These are phyloP conservation scores for Phialophora chinensis DNA, from an alignment of 2,329 filamentous ascomycete genomes.

Conservation along the genomic window DNA sequence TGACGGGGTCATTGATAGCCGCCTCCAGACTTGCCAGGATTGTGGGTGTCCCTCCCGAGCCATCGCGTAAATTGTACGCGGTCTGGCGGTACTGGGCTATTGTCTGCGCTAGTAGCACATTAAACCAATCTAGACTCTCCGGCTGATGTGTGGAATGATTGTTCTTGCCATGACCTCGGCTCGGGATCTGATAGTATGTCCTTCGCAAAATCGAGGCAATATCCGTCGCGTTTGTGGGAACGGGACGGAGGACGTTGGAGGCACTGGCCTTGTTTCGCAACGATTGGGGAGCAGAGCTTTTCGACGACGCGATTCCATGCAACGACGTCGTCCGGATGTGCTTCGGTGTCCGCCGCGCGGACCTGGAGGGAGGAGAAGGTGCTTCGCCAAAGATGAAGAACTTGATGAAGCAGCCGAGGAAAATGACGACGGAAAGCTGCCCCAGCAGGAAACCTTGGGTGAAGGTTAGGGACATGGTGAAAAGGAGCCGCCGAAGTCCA, in stretches of 20 bases:
- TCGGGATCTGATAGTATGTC: slow-evolving; percentile 83
- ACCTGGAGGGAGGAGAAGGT: slow-evolving; percentile 67
- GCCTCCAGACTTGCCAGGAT: slow-evolving; percentile 85
- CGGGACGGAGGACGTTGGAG: slow-evolving; percentile 73
- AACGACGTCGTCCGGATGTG: slow-evolving; percentile 77
- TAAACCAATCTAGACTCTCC: slow-evolving; percentile 98
- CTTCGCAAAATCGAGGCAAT: slow-evolving; percentile 82
- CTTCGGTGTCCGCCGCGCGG: slow-evolving; percentile 57
- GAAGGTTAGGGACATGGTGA: slow-evolving; percentile 33
- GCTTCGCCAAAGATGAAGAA: slow-evolving; percentile 99
- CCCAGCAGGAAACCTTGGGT: slow-evolving; percentile 85
- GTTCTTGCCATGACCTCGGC: slow-evolving; percentile 43
- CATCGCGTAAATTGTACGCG: slow-evolving; percentile 80
- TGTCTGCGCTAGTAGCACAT: slow-evolving; percentile 93
- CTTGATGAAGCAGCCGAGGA: slow-evolving; percentile 95
- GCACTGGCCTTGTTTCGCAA: slow-evolving; percentile 57
- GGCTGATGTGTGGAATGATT: slow-evolving; percentile 82
- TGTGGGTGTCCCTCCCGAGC: slow-evolving; percentile 54
- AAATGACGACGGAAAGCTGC: slow-evolving; percentile 86
- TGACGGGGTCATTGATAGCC: slow-evolving; percentile 81
- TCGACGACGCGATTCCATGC: slow-evolving; percentile 47
- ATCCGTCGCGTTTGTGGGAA: slow-evolving; percentile 81
- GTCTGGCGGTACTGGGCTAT: slow-evolving; percentile 94
- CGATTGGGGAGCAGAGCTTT: slow-evolving; percentile 52
- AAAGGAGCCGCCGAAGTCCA: not conserved